phyloP scores from a whole-genome alignment of 202 grass and related monocot genomes.

The Schoenoplectus triqueter region DNA sequence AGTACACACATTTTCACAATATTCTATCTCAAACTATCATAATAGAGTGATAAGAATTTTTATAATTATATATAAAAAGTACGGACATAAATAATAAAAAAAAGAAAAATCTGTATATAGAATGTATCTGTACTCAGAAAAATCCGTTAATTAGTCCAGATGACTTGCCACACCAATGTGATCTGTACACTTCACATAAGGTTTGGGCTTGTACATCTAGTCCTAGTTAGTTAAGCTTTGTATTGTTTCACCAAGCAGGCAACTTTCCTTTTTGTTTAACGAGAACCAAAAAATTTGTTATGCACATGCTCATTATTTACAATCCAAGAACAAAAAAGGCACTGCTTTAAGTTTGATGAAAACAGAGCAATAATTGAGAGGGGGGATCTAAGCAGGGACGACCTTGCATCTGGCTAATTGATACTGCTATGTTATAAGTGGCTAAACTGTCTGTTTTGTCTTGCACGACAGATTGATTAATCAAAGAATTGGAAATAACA shows the following conservation, averaged over 20 bases:
- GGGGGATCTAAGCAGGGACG: not conserved
- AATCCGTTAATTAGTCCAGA: no score
- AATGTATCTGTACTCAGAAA: no score
- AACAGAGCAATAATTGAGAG: conserved; percentile 16
- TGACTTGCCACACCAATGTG: not conserved
- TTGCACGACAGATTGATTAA: not conserved
- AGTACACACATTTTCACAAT: no score
- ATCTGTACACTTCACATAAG: not conserved
- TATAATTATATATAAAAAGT: no score
- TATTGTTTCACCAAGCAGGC: not conserved
- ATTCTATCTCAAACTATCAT: no score
- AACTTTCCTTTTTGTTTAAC: conserved; percentile 20
- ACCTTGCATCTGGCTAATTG: not conserved
- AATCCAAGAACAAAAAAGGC: not conserved
- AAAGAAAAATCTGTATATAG: no score
- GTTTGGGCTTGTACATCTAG: not conserved
- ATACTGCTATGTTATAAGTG: not conserved
- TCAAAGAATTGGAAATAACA: not conserved
- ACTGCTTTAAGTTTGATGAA: not conserved
- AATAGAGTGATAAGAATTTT: no score
- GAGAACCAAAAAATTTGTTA: conserved; percentile 1
- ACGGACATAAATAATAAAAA: no score
- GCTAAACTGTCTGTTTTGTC: not conserved
- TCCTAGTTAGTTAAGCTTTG: not conserved
- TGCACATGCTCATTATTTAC: conserved; percentile 20